A percentile compares a stretch with the other conserved stretches of the same genome.
Conservation (phyloP, 257 asterid species). For the Capsicum baccatum region DNA sequence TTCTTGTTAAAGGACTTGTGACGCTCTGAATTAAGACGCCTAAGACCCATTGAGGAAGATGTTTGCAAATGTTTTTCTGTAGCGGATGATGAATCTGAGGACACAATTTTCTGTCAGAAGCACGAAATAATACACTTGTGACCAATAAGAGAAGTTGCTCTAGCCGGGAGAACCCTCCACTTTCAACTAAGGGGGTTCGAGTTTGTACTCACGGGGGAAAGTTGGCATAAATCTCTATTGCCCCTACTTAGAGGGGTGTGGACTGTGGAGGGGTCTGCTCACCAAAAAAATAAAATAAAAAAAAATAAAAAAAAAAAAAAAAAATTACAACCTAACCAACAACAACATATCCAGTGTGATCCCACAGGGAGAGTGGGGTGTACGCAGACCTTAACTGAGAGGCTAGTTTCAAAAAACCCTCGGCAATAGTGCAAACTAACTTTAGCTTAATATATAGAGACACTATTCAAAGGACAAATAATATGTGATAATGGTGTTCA, state of each 20-base stretch:
- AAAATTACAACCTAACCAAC: not conserved
- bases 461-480: not conserved
- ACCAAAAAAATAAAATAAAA: not conserved
- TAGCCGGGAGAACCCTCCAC: not conserved
- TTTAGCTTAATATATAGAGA: conserved; percentile 8
- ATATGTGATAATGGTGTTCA: not conserved
- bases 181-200: not conserved
- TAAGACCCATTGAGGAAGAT: conserved; percentile 34
- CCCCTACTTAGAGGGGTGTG: not conserved
- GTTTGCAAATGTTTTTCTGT: conserved; percentile 36
- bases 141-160: conserved; percentile 15
- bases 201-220: not conserved
- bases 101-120: conserved; percentile 42
- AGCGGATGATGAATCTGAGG: conserved; percentile 43
- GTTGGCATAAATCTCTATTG: not conserved
- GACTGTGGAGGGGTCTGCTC: not conserved
- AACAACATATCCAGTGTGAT: not conserved
- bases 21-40: conserved; percentile 20
- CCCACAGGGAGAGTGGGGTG: not conserved
- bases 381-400: not conserved
- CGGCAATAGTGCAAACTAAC: not conserved
- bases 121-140: conserved; percentile 23
- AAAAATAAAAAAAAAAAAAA: not conserved
- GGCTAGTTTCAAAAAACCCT: not conserved
- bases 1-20: conserved; percentile 7